A percentile compares a stretch with the other conserved stretches of the same genome.
These are phyloP conservation scores for Amoeboaphelidium protococcarum DNA, from an alignment of 371 early-diverging fungal species.

Conservation along the genomic window DNA sequence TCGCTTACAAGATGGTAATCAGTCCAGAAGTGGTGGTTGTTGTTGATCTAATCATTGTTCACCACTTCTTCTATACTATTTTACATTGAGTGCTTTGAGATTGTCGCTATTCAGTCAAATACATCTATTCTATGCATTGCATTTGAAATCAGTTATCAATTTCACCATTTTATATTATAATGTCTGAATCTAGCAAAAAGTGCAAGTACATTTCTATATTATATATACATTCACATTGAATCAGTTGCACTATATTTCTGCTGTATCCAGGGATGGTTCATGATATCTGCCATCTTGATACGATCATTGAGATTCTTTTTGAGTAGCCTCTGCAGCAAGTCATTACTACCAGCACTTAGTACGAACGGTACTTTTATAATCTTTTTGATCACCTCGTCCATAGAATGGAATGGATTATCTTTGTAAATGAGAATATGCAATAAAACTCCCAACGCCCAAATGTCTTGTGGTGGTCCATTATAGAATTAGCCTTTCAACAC, in stretches of 20 bases:
- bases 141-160: no score
- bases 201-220: no score
- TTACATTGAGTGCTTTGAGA: no score
- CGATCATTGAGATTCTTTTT: background rate
- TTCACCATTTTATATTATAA: no score
- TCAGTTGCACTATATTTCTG: no score
- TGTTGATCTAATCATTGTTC: no score
- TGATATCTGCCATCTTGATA: background rate
- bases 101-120: no score
- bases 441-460: conserved; percentile 11
- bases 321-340: background rate
- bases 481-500: background rate
- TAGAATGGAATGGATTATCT: conserved; percentile 12
- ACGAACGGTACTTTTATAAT: background rate
- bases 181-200: no score
- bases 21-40: no score
- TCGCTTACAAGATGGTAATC: conserved; percentile 30
- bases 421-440: conserved; percentile 13
- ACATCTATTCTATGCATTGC: no score
- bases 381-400: background rate
- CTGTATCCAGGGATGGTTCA: background rate
- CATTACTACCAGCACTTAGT: background rate
- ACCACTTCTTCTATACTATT: no score
- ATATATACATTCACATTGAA: no score
- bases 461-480: background rate